Evolutionary conservation across 306 rosid species (phyloP), one percentile per base, ranked within the genome.

Genomic region (Prinsepia uniflora): DNA sequence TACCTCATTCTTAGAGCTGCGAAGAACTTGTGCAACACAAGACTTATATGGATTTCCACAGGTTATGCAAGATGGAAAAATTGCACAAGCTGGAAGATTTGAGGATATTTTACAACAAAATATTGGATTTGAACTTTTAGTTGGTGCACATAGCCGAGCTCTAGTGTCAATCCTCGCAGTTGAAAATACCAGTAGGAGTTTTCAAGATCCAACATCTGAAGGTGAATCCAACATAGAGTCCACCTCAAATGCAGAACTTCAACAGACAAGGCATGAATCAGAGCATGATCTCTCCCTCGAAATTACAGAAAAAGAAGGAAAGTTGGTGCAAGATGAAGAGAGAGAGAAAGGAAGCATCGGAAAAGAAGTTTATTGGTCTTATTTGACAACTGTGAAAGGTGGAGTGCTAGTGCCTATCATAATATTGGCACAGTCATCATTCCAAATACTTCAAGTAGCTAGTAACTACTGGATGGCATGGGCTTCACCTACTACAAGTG

Each of bases 391-490:
- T 30, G 87, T 84, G 67, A 94, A 84, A 84, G 78, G 92, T 11
- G 98, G 97, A 68, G 47, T 81, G 30, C 65, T 94, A 1, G 71
- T 94, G 79, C 98, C 98, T 47, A 10, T 93, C 75, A 93, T 93
- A 67, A 2, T 93, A 50, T 80, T 93, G 78, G 97, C 96, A 50
- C 98, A 94, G 48, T 80, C 89, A 68, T 88, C 95, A 45, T 90
- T 87, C 85, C 98, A 94, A 82, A 78, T 79, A 30, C 83, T 90
- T 71, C 98, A 94, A 79, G 82, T 94, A 81, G 88, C 90, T 6
- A 94, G 98, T 75, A 94, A 94, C 80, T 94, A 88, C 63, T 94
- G 98, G 98, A 94, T 94, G 89, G 95, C 97, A 65, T 94, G 98
- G 98, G 90, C 86, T 79, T 86, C 92, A 78, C 98, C 98, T 56